These are phyloP conservation scores for Rhododendron kiyosumense DNA, from an alignment of 148 eudicot genomes.

Conservation along the genomic window DNA sequence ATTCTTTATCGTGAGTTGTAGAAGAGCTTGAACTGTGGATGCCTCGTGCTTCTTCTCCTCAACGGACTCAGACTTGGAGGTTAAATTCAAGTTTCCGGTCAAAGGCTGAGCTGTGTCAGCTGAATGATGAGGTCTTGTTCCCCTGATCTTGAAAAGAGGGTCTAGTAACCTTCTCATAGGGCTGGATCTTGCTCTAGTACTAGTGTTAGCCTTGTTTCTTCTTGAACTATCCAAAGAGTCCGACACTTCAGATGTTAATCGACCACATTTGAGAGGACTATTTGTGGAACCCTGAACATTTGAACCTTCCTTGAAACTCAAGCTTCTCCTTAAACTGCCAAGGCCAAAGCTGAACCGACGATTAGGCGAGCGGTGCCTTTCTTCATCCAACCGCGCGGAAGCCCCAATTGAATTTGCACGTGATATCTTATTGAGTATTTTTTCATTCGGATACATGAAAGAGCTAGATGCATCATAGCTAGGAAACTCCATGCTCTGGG, in stretches of 20 bases:
- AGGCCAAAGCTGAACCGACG: constrained; percentile 55
- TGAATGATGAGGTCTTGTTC: constrained; percentile 15
- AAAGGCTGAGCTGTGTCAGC: constrained; percentile 19
- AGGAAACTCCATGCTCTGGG: constrained; percentile 28
- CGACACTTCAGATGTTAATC: background rate
- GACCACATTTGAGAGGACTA: constrained; percentile 45
- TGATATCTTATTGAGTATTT: constrained; percentile 7
- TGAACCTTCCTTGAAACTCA: constrained; percentile 60
- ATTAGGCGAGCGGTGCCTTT: constrained; percentile 37
- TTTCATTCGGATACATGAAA: constrained; percentile 1
- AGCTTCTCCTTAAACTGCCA: constrained; percentile 56
- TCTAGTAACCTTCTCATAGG: constrained; percentile 76
- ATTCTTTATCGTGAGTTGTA: constrained; percentile 63
- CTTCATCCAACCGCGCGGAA: constrained; percentile 17
- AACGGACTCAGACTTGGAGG: constrained; percentile 18
- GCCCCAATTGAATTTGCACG: constrained; percentile 11
- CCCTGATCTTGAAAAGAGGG: constrained; percentile 56
- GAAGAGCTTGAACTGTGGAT: constrained; percentile 45
- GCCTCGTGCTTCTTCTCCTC: constrained; percentile 20
- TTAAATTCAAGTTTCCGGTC: constrained; percentile 25
- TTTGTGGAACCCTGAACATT: constrained; percentile 25
- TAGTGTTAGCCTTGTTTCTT: background rate
- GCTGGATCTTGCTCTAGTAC: constrained; percentile 46
- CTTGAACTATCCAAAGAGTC: background rate
- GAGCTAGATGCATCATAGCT: background rate